Base-by-base conservation (phyloP, 805 yeast genomes). In the fission yeast (Schizosaccharomyces pombe) region DNA sequence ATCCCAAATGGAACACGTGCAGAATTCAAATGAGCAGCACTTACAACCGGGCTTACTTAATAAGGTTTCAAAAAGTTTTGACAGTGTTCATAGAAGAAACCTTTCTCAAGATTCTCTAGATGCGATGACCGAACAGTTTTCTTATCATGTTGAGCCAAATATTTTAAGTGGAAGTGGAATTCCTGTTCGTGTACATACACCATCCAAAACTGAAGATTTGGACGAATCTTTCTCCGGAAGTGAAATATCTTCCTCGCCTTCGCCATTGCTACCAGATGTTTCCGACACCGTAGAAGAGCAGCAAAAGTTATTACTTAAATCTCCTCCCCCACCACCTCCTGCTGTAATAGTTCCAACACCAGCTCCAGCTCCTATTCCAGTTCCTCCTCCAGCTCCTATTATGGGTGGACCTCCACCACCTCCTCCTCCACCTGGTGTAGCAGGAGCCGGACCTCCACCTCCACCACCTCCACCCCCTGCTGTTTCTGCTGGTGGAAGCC, bases 301-400 rank as follows among this genome's bases (percentile, higher is more conserved):
- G 8, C 37, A 9, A 32, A 9, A 32, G 12, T 14, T 32, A 14
- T 14, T 9, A 8, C 37, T 32, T 14, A 8, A 9, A 14, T n/a
- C 47, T 39, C 47, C 47, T 43, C 49, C 49, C 9, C 49, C 49
- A 22, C 49, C 49, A 5, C 49, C 49, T 19, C 49, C 49, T 43
- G 49, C 30, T 43, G 30, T 22, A 43, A 8, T 3, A 9, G 2
- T 9, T n/a, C 30, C 49, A 9, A 28, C 49, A 22, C 30, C 30
- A 2, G 28, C 49, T 5, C 49, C 49, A 22, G 26, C 30, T 22
- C 30, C 49, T 32, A 8, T 14, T 32, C 37, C 37, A 9, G 8
- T 32, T 22, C 49, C 49, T 43, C 26, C 30, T 22, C 30, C 30
- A 1, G 3, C 14, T 43, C 28, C 28, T 6, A 24, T n/a, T 29